Evolutionary conservation across 1,284 basidiomycete species (phyloP), one percentile per base, ranked within the genome.

Genomic region (Moesziomyces sp.): DNA sequence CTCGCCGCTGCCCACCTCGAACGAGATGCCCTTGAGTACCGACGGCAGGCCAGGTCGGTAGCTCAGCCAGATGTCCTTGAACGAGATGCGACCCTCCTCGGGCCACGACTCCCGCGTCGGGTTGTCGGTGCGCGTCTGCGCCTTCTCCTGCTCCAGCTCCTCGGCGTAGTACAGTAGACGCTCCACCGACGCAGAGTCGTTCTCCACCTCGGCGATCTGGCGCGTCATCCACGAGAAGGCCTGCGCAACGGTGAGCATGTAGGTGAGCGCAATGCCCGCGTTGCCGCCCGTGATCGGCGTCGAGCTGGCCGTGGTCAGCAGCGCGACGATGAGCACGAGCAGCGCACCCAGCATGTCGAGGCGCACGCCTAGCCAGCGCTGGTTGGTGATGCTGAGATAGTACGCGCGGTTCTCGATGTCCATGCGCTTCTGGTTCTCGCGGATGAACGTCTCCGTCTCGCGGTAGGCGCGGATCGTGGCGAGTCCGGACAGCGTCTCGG

Each of bases 351-450:
- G 67, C 23, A 83, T 35, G 65, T 85, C 86, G 8, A 91, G 85
- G 3, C 90, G 86, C 18, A 90, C 75, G 66, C 92, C 92, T 23
- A 96, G 90, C 93, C 93, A 95, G 58, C 93, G 88, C 88, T 92
- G 85, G 82, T 94, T 94, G 14, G 89, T 87, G 23, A 92, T 88
- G 0, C 92, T 93, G 66, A 96, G 85, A 89, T 91, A 93, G 83
- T 95, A 96, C 3, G 94, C 93, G 40, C 92, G 87, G 82, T 97
- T 96, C 86, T 97, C 93, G 47, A 92, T 86, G 77, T 97, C 92
- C 53, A 95, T 88, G n/a, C 90, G 88, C 54, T 77, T 80, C n/a
- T 76, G 69, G 42, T 89, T 86, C 74, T 91, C 87, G 10, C 83
- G 82, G 54, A 88, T 84, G 87, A 97, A 83, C 16, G 73, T 77